A percentile compares a stretch with the other conserved stretches of the same genome.
Conservation (phyloP, 805 yeast species). For the Hanseniaspora taiwanica region DNA sequence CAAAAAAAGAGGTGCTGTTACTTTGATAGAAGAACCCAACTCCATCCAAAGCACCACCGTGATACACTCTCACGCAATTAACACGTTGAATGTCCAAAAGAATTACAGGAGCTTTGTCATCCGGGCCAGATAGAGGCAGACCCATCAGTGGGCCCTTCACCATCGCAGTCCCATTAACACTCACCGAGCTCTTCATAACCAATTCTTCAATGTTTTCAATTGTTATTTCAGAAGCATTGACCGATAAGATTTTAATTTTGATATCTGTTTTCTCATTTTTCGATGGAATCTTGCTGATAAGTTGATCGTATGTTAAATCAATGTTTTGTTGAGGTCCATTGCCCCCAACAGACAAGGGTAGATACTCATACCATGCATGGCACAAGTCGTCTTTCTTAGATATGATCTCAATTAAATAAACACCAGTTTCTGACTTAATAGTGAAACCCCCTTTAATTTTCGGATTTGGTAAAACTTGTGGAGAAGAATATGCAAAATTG, state of each 20-base stretch:
- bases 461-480: conserved; percentile 29
- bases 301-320: conserved; percentile 33
- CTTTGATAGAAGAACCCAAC: conserved; percentile 34
- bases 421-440: conserved; percentile 45
- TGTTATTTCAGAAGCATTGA: conserved; percentile 46
- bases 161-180: background rate
- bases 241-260: conserved; percentile 38
- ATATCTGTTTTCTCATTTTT: conserved; percentile 21
- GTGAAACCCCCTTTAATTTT: background rate
- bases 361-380: conserved; percentile 44
- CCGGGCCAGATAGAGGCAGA: background rate
- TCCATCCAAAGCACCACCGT: conserved; percentile 78
- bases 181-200: background rate
- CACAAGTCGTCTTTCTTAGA: conserved; percentile 30
- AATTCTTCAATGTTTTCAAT: conserved; percentile 34
- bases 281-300: conserved; percentile 26
- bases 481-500: conserved; percentile 16
- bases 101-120: background rate
- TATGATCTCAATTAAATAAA: conserved; percentile 61
- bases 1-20: conserved; percentile 34
- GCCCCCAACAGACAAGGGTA: conserved; percentile 45
- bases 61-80: conserved; percentile 46
- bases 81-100: conserved; percentile 17
- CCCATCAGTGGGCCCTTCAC: background rate
- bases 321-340: conserved; percentile 44